Percentiles rank a stretch among this genome's conserved stretches.
phyloP scores from a whole-genome alignment of 805 yeast species.

The Candida nemodendra region DNA sequence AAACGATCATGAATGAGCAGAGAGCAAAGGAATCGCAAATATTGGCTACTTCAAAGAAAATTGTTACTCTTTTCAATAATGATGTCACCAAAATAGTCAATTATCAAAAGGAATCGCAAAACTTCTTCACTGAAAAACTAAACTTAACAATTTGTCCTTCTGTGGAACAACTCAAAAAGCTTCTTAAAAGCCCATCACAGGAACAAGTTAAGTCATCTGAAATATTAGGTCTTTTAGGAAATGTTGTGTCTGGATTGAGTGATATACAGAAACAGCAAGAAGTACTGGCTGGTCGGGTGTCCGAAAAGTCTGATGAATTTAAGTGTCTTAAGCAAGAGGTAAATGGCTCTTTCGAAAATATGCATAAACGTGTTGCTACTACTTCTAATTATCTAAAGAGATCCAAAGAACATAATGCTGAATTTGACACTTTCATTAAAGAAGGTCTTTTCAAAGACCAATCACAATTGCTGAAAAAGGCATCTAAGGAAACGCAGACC shows the following conservation, averaged over 20 bases:
- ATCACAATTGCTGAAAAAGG: conserved; percentile 2
- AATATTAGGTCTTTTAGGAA: conserved; percentile 1
- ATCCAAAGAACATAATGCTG: conserved; percentile 5
- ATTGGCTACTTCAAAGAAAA: conserved; percentile 9
- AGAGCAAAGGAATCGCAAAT: conserved; percentile 12
- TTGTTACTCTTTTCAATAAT: conserved; percentile 29
- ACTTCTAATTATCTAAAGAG: conserved; percentile 1
- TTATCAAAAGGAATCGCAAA: conserved; percentile 15
- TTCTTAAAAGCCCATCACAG: background rate
- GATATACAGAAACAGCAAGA: conserved; percentile 9
- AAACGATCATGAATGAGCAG: conserved; percentile 31
- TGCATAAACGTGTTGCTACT: background rate
- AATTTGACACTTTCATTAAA: conserved; percentile 10
- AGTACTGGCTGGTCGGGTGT: conserved; percentile 1
- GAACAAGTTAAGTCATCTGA: background rate
- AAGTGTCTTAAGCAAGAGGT: conserved; percentile 10
- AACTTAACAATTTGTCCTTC: conserved; percentile 15
- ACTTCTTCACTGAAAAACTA: conserved; percentile 17
- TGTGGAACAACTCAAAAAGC: conserved; percentile 8
- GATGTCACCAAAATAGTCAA: conserved; percentile 26
- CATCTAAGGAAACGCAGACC: conserved; percentile 3
- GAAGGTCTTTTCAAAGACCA: conserved; percentile 5
- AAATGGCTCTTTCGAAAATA: background rate
- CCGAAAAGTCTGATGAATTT: conserved; percentile 14
- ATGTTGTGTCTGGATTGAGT: conserved; percentile 2